A percentile compares a stretch with the other conserved stretches of the same genome.
Conservation (phyloP, 2,329 filamentous ascomycete species). For the Calonectria hongkongensis region DNA sequence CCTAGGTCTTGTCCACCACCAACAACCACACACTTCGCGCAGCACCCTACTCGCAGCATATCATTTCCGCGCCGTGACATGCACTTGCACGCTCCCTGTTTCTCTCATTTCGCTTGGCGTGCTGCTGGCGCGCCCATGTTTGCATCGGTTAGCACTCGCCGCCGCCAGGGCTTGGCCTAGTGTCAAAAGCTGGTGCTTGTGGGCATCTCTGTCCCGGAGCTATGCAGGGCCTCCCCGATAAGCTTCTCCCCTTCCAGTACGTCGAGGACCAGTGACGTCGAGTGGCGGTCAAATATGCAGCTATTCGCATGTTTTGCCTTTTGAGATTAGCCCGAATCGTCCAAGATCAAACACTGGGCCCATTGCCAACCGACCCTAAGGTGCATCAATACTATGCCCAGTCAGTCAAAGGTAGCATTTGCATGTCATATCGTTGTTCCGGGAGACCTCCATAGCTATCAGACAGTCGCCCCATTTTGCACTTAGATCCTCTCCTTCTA, state of each 20-base stretch:
- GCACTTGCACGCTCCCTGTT: slow-evolving; percentile 6
- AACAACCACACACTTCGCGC: neutral
- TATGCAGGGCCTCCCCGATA: slow-evolving; percentile 27
- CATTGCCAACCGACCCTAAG: neutral
- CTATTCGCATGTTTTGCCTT: slow-evolving; percentile 20
- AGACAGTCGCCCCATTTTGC: neutral
- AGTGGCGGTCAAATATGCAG: slow-evolving; percentile 24
- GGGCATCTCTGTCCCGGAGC: neutral
- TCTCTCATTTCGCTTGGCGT: slow-evolving; percentile 22
- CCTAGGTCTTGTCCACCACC: neutral
- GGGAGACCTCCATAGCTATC: neutral
- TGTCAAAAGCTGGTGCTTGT: neutral
- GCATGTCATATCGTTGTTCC: slow-evolving; percentile 7
- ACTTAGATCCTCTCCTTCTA: neutral
- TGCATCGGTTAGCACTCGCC: slow-evolving; percentile 17
- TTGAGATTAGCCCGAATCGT: slow-evolving; percentile 21
- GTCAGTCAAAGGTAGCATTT: neutral
- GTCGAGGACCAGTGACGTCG: slow-evolving; percentile 16
- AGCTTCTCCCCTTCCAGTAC: slow-evolving; percentile 10
- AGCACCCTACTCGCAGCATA: neutral
- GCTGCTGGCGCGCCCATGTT: slow-evolving; percentile 8
- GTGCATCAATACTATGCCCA: neutral
- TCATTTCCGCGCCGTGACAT: slow-evolving; percentile 19
- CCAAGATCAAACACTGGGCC: slow-evolving; percentile 6
- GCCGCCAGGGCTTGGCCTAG: slow-evolving; percentile 15